Base-by-base conservation (phyloP, 2,329 filamentous ascomycete genomes). In the Dothistroma septosporum region DNA sequence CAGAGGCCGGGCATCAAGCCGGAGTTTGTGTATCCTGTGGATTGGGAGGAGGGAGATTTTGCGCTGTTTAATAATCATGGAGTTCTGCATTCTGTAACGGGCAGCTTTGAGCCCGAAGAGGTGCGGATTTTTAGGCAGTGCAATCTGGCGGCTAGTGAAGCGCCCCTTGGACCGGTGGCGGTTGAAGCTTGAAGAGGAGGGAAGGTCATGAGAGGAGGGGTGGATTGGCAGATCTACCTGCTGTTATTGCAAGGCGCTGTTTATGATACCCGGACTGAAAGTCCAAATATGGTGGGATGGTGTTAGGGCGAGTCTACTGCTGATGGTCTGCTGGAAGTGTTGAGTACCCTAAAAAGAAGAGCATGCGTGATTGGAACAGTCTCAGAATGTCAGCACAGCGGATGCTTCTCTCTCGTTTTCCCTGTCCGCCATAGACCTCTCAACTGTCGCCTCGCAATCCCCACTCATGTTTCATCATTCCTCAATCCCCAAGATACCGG, bases 51-150 rank as follows among this genome's bases (percentile, higher is more conserved):
- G 71, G 89, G 89, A 5, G 89, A 92, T 70, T 75, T 91, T 60
- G 89, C 91, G 0, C 77, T 92, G 28, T 92, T 92, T 75, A 87
- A 92, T 73, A 92, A 92, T 70, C 84, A 88, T 10, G 89, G 89
- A 1, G 80, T 91, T 16, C 72, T 92, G 59, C 89, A 93, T 73
- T 87, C 84, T 2, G 89, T 92, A 1, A 88, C 90, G 0, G 89
- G 89, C 0, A 86, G 87, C 0, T 92, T 92, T 74, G 81, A 82
- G 8, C 83, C 87, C 53, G 83, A 88, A n/a, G 88, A 92, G 77
- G 85, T 91, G 33, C 77, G 89, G 49, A 73, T 92, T 61, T 92
- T 92, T 71, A 78, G 89, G 64, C 89, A 92, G 78, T 92, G 89
- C 75, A 92, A 92, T 72, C 79, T 92, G 73, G 88, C 89, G n/a